phyloP scores from a whole-genome alignment of 140 eudicot genomes.

The Cichorium intybus region DNA sequence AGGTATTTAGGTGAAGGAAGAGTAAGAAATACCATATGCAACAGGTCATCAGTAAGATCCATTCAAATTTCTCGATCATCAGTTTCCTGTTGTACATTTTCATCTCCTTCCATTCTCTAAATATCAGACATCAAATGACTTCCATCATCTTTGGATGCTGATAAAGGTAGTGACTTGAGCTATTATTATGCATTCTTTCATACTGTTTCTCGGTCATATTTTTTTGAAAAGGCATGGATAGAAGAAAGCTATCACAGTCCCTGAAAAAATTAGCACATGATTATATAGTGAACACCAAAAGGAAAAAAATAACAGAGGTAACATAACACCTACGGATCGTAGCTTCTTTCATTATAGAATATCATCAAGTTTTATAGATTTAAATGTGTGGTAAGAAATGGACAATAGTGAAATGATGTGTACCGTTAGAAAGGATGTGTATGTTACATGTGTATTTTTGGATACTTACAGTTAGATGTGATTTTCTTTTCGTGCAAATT shows the following conservation, averaged over 20 bases:
- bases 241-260: slow-evolving; percentile 53
- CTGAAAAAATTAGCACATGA: slow-evolving; percentile 23
- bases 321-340: neutral
- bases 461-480: too few relatives aligned
- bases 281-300: neutral
- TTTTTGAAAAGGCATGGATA: slow-evolving; percentile 29
- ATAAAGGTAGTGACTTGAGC: slow-evolving; percentile 27
- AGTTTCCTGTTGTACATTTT: slow-evolving; percentile 20
- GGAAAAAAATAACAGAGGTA: neutral
- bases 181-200: slow-evolving; percentile 35
- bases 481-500: neutral
- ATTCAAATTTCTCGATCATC: slow-evolving; percentile 74
- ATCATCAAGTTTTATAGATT: neutral
- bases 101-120: slow-evolving; percentile 40
- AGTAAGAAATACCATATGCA: slow-evolving; percentile 68
- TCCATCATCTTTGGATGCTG: slow-evolving; percentile 22
- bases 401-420: too few relatives aligned
- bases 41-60: slow-evolving; percentile 97
- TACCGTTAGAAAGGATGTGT: too few relatives aligned
- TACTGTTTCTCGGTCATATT: slow-evolving; percentile 29
- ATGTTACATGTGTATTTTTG: neutral
- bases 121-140: slow-evolving; percentile 18
- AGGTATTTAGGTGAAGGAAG: neutral
- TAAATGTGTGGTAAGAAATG: neutral
- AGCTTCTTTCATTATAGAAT: neutral